Base-by-base conservation (phyloP, 257 asterid species). In the Solanum ahanhuiri region DNA sequence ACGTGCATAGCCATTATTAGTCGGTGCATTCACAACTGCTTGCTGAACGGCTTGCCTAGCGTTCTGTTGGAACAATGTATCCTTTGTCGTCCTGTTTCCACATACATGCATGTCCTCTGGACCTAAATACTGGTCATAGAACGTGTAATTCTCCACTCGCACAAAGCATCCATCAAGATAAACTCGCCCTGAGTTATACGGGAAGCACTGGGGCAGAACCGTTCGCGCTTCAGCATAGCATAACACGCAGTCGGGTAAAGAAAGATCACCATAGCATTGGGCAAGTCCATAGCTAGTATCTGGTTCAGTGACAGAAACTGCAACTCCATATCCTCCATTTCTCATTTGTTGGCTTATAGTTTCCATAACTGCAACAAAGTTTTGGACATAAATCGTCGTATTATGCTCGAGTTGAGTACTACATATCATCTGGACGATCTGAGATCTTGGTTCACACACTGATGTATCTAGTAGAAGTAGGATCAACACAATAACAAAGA, bases 241-340 rank as follows among this genome's bases (percentile, higher is more conserved):
- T 2, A 86, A 34, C 10, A 12, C 6, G 22, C 89, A 89, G 43
- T 89, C 88, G 5, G 2, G 35, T 41, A 58, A 54, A 6, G 91
- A 87, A 67, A 89, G 84, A 86, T 89, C 88, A 15, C 82, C 85
- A 70, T 87, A 89, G 83, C 91, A 89, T 70, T 89, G 91, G 9
- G 76, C 85, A 2, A 89, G 87, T 72, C 54, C 87, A 86, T 45
- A 85, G 23, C 1, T 37, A 41, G 60, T 17, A 11, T 75, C 64
- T 8, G 87, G 90, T 30, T 76, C 86, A 28, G 85, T 63, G 15
- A 82, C 87, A 2, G 28, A 18, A 9, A 11, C 39, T 23, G 87
- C 84, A 33, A 35, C n/a, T 25, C 85, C 91, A 69, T 67, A 89
- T 12, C 87, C 84, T 48, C 25, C 12, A 4, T 30, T 30, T 18